These are phyloP conservation scores for Volvox africanus DNA, from an alignment of 139 green algal species.

Conservation along the genomic window DNA sequence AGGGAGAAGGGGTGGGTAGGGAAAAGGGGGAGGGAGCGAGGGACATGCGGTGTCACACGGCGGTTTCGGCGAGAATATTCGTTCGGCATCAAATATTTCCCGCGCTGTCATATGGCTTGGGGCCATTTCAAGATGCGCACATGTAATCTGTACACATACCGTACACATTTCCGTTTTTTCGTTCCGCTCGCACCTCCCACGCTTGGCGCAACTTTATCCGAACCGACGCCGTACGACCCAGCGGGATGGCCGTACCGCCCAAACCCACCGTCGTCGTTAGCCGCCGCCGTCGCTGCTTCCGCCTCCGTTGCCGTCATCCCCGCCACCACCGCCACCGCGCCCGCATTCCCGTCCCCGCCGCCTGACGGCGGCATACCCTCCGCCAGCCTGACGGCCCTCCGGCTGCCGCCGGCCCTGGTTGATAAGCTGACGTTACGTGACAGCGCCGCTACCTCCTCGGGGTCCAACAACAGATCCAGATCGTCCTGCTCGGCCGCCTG, in stretches of 20 bases:
- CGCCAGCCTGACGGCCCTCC: not conserved
- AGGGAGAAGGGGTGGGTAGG: not conserved
- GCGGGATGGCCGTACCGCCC: not conserved
- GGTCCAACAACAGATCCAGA: constrained; percentile 15
- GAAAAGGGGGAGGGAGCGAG: not conserved
- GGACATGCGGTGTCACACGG: not conserved
- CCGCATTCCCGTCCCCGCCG: not conserved
- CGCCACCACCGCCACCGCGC: not conserved
- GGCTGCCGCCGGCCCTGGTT: not conserved
- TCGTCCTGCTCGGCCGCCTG: not conserved
- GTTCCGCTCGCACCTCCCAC: constrained; percentile 10
- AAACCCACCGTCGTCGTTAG: not conserved
- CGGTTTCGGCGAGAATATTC: too few species aligned
- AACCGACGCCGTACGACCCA: constrained; percentile 1
- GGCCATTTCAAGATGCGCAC: too few species aligned
- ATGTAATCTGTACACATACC: too few species aligned
- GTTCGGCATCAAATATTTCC: too few species aligned
- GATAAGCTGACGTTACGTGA: not conserved
- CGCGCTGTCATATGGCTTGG: too few species aligned
- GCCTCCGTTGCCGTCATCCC: not conserved
- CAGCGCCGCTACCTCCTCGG: constrained; percentile 4
- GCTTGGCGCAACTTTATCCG: constrained; percentile 38
- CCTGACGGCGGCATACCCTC: not conserved
- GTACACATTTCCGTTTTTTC: not conserved
- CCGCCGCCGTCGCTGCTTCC: not conserved